Base-by-base conservation (phyloP, 2,329 filamentous ascomycete genomes). In the Microsporum canis region DNA sequence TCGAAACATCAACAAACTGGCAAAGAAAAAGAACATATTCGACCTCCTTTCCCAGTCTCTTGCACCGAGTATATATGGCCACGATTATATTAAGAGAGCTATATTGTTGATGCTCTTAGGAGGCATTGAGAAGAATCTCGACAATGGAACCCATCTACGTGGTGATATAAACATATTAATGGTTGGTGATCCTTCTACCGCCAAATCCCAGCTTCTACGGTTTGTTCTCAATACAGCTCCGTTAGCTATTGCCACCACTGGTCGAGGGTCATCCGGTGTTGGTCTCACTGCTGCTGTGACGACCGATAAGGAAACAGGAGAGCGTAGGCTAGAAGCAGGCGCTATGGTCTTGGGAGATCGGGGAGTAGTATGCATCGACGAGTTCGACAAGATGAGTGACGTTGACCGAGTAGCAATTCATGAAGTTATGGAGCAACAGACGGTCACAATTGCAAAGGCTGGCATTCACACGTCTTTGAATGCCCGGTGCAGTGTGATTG, bases 351-450 rank as follows among this genome's bases (percentile, higher is more conserved):
- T 99, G 70, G 94, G 86, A 65, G 94, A 99, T 73, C 88, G 94
- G 65, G 94, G 94, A 67, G 92, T 99, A 8, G 94, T 99, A 38
- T 99, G 94, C 78, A 99, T 99, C 66, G 94, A 99, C 72, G 94
- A 99, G 71, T 99, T 99, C 68, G 94, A 99, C 79, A 99, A 99
- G 76, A 99, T 99, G 94, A 96, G 91, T 61, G 94, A 99, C 71
- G 87, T 97, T 62, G 94, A 99, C 75, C 86, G 94, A 72, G 94
- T 99, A 3, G 94, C 94, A 55, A 99, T 99, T 68, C 94, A 99
- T 83, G 94, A 99, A 88, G 94, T 99, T 66, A 99, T 99, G 94
- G 94, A 99, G 77, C 94, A 99, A 77, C 94, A 99, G 76, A 99
- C 94, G 0, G 94, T 99, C 63, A 99, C 94, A 12, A 99, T 99